A percentile compares a stretch with the other conserved stretches of the same genome.
phyloP scores from a whole-genome alignment of 2,329 filamentous ascomycete species.

The Colletotrichum kahawae region DNA sequence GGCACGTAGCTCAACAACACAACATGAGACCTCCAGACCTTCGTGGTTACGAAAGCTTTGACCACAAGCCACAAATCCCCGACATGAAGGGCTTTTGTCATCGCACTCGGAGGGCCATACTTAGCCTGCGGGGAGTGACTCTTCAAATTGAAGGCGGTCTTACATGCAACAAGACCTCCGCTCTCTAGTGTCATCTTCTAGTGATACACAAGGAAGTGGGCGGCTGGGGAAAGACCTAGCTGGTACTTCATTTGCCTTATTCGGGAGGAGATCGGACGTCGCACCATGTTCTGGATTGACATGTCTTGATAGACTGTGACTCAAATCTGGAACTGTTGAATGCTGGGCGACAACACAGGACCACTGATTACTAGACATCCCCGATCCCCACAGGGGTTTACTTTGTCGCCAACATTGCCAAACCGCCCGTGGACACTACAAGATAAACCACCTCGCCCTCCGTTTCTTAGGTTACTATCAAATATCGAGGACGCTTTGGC shows the following conservation, averaged over 20 bases:
- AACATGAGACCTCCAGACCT: no score
- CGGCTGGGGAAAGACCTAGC: neutral
- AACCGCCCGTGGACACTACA: neutral
- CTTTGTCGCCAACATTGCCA: neutral
- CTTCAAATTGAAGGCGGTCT: no score
- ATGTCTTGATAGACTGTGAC: neutral
- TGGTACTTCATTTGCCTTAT: neutral
- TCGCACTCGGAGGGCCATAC: no score
- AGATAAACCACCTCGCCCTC: neutral
- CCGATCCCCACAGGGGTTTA: neutral
- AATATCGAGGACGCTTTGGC: neutral
- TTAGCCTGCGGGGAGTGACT: no score
- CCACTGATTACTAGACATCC: neutral
- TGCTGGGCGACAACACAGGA: neutral
- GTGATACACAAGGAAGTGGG: no score
- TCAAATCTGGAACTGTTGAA: neutral
- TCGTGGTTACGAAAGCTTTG: no score
- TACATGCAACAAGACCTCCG: no score
- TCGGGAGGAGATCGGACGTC: neutral
- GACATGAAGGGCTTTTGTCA: no score
- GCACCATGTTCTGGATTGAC: neutral
- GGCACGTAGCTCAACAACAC: no score
- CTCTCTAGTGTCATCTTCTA: no score
- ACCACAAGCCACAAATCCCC: no score
- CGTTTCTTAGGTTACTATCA: neutral